Percentiles rank a stretch among this genome's conserved stretches.
These are phyloP conservation scores for Mycena sanguinolenta DNA, from an alignment of 768 basidiomycete genomes.

Conservation along the genomic window DNA sequence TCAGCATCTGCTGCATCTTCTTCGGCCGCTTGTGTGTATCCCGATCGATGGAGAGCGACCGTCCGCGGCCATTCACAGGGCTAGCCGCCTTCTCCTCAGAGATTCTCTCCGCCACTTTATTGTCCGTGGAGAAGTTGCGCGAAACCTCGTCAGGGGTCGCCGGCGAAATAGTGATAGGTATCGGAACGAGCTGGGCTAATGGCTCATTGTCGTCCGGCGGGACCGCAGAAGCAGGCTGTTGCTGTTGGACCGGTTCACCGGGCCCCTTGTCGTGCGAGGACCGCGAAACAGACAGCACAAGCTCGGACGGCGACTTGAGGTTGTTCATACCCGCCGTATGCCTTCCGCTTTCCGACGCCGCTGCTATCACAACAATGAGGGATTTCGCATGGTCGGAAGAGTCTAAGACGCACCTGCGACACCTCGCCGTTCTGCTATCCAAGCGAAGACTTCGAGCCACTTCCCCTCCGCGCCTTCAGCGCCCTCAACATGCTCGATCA, in stretches of 20 bases:
- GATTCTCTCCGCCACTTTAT: constrained; percentile 26
- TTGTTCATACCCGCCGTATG: constrained; percentile 43
- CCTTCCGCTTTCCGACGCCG: constrained; percentile 45
- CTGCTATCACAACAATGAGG: constrained; percentile 31
- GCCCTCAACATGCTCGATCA: constrained; percentile 88
- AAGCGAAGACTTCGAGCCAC: constrained; percentile 89
- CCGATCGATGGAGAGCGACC: constrained; percentile 55
- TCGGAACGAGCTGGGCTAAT: constrained; percentile 43
- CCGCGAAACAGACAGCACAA: constrained; percentile 36
- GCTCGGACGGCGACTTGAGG: constrained; percentile 45
- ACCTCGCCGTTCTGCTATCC: constrained; percentile 77
- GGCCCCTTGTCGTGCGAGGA: constrained; percentile 35
- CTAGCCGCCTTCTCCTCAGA: constrained; percentile 28
- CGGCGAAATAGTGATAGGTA: constrained; percentile 73
- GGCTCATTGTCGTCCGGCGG: constrained; percentile 25
- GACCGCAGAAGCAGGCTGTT: constrained; percentile 14
- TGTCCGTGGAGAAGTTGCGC: constrained; percentile 20
- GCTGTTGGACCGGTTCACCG: not conserved
- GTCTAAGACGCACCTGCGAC: constrained; percentile 31
- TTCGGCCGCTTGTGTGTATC: constrained; percentile 74
- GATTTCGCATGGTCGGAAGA: not conserved
- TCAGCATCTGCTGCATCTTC: constrained; percentile 83
- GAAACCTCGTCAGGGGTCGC: constrained; percentile 64
- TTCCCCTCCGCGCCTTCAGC: constrained; percentile 84
- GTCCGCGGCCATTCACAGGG: constrained; percentile 41